These are phyloP conservation scores for Candida albicans DNA, from an alignment of 1,139 yeast genomes.

Conservation along the genomic window DNA sequence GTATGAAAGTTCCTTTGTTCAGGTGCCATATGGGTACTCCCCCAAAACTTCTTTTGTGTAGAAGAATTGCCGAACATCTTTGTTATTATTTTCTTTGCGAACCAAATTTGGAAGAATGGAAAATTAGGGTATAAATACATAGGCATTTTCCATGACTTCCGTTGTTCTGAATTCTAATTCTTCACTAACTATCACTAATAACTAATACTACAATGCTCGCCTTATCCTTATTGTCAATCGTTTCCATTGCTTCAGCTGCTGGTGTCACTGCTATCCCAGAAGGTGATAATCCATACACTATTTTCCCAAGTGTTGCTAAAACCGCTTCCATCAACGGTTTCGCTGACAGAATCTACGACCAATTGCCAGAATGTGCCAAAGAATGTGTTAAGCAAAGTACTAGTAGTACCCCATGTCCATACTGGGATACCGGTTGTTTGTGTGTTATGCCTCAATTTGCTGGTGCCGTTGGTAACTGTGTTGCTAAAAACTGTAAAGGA, in stretches of 20 bases:
- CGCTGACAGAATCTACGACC: constrained; percentile 36
- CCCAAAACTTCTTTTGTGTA: too few relatives aligned
- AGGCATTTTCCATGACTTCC: background rate
- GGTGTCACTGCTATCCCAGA: background rate
- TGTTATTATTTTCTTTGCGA: too few relatives aligned
- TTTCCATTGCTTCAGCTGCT: background rate
- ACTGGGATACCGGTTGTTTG: constrained; percentile 42
- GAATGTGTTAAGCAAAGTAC: constrained; percentile 26
- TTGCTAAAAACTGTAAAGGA: constrained; percentile 29
- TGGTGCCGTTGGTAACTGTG: constrained; percentile 29
- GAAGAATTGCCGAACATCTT: too few relatives aligned
- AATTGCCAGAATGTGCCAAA: constrained; percentile 32
- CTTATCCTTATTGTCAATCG: background rate
- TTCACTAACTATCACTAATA: background rate
- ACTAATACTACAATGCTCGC: background rate
- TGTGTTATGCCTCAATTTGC: constrained; percentile 35
- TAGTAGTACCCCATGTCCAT: constrained; percentile 34
- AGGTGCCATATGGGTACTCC: background rate
- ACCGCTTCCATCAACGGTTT: constrained; percentile 45
- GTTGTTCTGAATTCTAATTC: background rate
- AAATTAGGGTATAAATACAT: too few relatives aligned
- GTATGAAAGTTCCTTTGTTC: background rate
- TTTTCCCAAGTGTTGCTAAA: constrained; percentile 39
- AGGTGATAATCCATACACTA: constrained; percentile 14
- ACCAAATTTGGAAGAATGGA: too few relatives aligned